Base-by-base conservation (phyloP, 2,329 filamentous ascomycete species). In the Aspergillus neoniger region DNA sequence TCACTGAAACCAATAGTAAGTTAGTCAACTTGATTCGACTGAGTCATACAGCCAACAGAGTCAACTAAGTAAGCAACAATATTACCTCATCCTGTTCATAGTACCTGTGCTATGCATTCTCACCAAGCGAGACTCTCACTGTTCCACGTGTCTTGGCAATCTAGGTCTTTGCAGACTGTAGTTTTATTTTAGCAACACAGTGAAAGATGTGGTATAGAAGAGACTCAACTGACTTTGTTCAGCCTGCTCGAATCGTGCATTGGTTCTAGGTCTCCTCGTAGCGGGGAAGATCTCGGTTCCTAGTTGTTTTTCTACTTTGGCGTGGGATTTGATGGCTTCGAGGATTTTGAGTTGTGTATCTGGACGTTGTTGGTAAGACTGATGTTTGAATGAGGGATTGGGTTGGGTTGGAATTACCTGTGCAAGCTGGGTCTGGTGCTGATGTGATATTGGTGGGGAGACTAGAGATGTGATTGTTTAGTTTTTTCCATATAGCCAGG, bases 181-280 rank as follows among this genome's bases (percentile, higher is more conserved):
- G 51, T 3, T 6, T 8, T 23, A 59, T 5, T 21, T 63, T 32
- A 66, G 55, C 23, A 32, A 5, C 2, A 17, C 25, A 17, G n/a
- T n/a, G 47, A 10, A 48, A 17, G 2, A 12, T 9, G 9, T 10
- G 19, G 30, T 15, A 49, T 17, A 14, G 36, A 4, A 36, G n/a
- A 21, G 2, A 55, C 5, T 5, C 23, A 17, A 64, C 66, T 63
- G 10, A 74, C 72, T 28, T 38, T 72, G 65, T 10, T 74, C 71
- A 8, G 71, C 72, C 21, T 69, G 66, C 19, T 70, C 65, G 48
- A 71, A 74, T 10, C 62, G 64, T 5, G 60, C 55, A 28, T 70
- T 73, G 7, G 59, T 61, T 17, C 67, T 62, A 1, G 69, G 67
- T 15, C 71, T 63, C 50, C 67, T 67, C 62, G 62, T 69, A 0